These are phyloP conservation scores for Penicillium canescens DNA, from an alignment of 495 filamentous ascomycete species.

Conservation along the genomic window DNA sequence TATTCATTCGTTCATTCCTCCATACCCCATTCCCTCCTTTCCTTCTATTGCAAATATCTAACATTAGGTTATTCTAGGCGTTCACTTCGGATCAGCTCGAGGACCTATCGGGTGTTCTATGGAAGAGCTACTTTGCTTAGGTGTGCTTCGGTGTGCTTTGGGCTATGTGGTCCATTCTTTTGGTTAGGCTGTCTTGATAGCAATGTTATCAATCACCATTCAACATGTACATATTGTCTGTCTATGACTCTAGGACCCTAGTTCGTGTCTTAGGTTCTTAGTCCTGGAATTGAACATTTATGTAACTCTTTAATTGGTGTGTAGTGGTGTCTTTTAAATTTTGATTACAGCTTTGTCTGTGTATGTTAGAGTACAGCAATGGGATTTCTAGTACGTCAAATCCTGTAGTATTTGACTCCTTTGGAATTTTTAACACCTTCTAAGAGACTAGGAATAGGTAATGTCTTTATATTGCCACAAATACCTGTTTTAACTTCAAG, in stretches of 20 bases:
- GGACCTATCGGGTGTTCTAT: constrained; percentile 92
- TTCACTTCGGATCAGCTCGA: constrained; percentile 92
- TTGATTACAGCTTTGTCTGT: too few species aligned
- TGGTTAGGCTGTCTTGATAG: background rate
- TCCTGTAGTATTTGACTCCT: too few species aligned
- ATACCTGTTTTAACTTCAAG: too few species aligned
- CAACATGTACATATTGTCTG: background rate
- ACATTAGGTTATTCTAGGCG: constrained; percentile 56
- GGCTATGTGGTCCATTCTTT: background rate
- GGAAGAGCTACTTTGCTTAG: constrained; percentile 99
- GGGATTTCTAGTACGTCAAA: too few species aligned
- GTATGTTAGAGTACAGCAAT: too few species aligned
- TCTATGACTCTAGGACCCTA: background rate
- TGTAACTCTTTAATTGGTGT: background rate
- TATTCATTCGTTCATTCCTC: background rate
- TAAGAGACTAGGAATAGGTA: too few species aligned
- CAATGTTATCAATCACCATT: background rate
- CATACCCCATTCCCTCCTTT: background rate
- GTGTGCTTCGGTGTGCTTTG: background rate
- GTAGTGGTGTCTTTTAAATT: too few species aligned
- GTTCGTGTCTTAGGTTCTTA: background rate
- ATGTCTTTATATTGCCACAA: too few species aligned
- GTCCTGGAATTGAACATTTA: background rate
- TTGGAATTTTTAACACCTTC: too few species aligned
- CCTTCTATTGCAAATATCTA: constrained; percentile 18